Evolutionary conservation across 352 stramenopile species (phyloP).

Genomic region (Phytopythium litorale): DNA sequence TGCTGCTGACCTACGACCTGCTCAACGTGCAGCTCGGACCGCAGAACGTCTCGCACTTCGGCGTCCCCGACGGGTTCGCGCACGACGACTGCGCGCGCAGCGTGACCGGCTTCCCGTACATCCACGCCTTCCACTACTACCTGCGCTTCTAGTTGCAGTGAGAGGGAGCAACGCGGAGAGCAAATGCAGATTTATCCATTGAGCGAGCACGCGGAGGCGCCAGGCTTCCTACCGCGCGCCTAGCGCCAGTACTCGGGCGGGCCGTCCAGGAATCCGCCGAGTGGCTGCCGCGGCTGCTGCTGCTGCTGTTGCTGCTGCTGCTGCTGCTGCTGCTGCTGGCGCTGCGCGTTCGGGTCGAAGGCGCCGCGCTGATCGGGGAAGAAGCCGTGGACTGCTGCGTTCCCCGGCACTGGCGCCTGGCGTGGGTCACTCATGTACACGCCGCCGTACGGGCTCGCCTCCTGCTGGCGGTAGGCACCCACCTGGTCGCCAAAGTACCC

Average conservation of each 20-base stretch:
- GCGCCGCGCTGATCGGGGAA: slow-evolving; percentile 5
- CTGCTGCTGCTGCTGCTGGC: slow-evolving; percentile 22
- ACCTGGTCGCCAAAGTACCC: slow-evolving; percentile 38
- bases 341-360: slow-evolving; percentile 29
- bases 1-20: slow-evolving; percentile 66
- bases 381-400: background rate
- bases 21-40: slow-evolving; percentile 43
- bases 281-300: slow-evolving; percentile 28
- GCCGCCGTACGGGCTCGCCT: slow-evolving; percentile 1
- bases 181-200: slow-evolving; percentile 1
- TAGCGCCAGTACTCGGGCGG: slow-evolving; percentile 60
- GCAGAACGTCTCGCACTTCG: slow-evolving; percentile 42
- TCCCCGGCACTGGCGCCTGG: background rate
- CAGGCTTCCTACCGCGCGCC: background rate
- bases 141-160: slow-evolving; percentile 46
- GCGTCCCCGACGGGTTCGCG: slow-evolving; percentile 54
- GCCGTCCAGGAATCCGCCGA: slow-evolving; percentile 39
- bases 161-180: slow-evolving; percentile 2
- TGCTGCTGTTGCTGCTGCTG: slow-evolving; percentile 30
- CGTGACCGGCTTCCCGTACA: slow-evolving; percentile 68
- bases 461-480: slow-evolving; percentile 27
- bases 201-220: background rate
- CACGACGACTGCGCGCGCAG: slow-evolving; percentile 53
- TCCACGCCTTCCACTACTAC: slow-evolving; percentile 77
- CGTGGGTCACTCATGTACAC: slow-evolving; percentile 18